These are phyloP conservation scores for Solanum piurae DNA, from an alignment of 257 asterid species.

Conservation along the genomic window DNA sequence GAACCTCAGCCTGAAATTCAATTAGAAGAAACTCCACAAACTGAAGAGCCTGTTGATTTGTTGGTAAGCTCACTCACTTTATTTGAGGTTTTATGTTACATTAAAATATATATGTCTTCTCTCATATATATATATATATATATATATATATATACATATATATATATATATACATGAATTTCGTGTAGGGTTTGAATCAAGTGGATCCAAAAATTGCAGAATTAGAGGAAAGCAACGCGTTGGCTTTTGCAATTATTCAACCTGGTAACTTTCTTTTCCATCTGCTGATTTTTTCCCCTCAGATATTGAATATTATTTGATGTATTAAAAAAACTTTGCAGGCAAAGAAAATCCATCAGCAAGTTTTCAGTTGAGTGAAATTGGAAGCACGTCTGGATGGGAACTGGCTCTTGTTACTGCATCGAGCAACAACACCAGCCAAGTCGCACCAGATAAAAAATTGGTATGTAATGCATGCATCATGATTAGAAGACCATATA, in stretches of 20 bases:
- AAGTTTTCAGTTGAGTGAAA: conserved; percentile 14
- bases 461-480: conserved; percentile 16
- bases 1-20: conserved; percentile 12
- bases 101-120: not conserved
- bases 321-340: conserved; percentile 1
- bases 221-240: conserved; percentile 56
- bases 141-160: not conserved
- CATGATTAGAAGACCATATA: not conserved
- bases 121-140: not conserved
- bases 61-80: conserved; percentile 26
- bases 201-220: conserved; percentile 36
- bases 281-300: not conserved
- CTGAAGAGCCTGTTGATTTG: conserved; percentile 47
- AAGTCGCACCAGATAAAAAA: conserved; percentile 21
- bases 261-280: conserved; percentile 28
- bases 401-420: conserved; percentile 69
- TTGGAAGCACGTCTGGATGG: conserved; percentile 60
- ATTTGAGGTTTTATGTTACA: no score
- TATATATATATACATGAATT: not conserved
- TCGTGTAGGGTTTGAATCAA: conserved; percentile 50
- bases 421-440: conserved; percentile 55
- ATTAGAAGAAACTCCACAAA: conserved; percentile 21
- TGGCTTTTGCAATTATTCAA: conserved; percentile 73
- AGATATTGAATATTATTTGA: not conserved
- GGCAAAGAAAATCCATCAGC: conserved; percentile 25